A percentile compares a stretch with the other conserved stretches of the same genome.
Evolutionary conservation across 2,329 filamentous ascomycete genomes (phyloP).

Genomic region (Colletotrichum sp.): DNA sequence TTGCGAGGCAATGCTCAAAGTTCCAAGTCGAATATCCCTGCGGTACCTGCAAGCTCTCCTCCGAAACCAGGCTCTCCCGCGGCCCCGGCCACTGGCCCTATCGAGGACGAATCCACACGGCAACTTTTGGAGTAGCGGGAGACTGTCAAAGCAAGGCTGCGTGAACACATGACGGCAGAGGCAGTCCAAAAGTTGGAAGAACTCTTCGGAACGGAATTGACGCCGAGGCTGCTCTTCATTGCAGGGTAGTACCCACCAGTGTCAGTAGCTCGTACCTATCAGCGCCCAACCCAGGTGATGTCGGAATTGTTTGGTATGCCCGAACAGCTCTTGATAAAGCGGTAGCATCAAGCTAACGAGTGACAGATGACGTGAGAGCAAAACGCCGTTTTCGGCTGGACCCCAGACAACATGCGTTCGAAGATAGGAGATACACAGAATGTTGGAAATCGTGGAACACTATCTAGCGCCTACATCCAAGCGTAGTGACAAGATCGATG

Average conservation of each 20-base stretch:
- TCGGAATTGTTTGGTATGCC: not conserved
- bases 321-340: not conserved
- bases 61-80: too few relatives aligned
- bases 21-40: too few relatives aligned
- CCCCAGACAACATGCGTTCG: not conserved
- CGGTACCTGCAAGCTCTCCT: too few relatives aligned
- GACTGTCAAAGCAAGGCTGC: too few relatives aligned
- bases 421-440: not conserved
- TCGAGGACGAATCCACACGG: not conserved
- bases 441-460: fast-evolving
- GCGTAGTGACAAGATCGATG: not conserved
- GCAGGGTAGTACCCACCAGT: not conserved
- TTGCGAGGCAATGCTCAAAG: too few relatives aligned
- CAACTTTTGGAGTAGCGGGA: too few relatives aligned
- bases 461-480: not conserved
- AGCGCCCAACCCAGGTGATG: not conserved
- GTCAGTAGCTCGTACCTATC: not conserved
- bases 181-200: not conserved
- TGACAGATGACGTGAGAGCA: not conserved
- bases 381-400: not conserved
- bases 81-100: too few relatives aligned
- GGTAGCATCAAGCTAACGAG: not conserved
- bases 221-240: not conserved
- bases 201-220: not conserved
- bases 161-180: too few relatives aligned